Evolutionary conservation across 2,329 filamentous ascomycete genomes (phyloP), one percentile per base, ranked within the genome.

Genomic region (Lecanosticta acicola): DNA sequence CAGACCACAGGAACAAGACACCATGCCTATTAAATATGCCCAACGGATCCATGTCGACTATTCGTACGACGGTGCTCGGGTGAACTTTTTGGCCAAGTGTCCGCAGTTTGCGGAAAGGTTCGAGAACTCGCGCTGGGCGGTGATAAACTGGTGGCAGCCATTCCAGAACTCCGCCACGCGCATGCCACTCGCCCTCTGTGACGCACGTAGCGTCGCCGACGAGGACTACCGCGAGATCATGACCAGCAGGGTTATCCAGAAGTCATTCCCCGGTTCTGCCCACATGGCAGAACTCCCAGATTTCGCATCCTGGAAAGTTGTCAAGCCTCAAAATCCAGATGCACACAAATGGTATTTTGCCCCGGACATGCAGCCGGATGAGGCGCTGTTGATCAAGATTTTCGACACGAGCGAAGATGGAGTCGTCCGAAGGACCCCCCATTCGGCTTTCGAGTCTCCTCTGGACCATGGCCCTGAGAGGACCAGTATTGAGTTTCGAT

Each of bases 121-220:
- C n/a, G n/a, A n/a, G n/a, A n/a, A n/a, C 14, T 17, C 21, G 14
- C 38, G 44, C 33, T 49, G 46, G 50, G 50, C 42, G 8, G 75
- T 78, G 51, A 76, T 78, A 63, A 78, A 78, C 53, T 39, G 51
- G 14, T 56, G 51, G 55, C 50, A 42, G 14, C 54, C 50, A 53
- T 75, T 78, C 51, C 45, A 51, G 13, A n/a, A n/a, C n/a, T 32
- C 46, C 10, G 48, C 53, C 19, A 50, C 39, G 4, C 43, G 48
- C 18, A 51, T 57, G 17, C 47, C 48, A 13, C 43, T 58, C 1
- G 50, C 45, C 13, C 37, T 56, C 5, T 47, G 43, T 20, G 51
- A 58, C 33, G 39, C 39, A 3, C 36, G 36, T 7, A 38, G 16
- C 36, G 14, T 18, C 8, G 18, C 18, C 8, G 36, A 38, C 4